Evolutionary conservation across 2,329 filamentous ascomycete genomes (phyloP).

Genomic region (Orbilia blumenaviensis): DNA sequence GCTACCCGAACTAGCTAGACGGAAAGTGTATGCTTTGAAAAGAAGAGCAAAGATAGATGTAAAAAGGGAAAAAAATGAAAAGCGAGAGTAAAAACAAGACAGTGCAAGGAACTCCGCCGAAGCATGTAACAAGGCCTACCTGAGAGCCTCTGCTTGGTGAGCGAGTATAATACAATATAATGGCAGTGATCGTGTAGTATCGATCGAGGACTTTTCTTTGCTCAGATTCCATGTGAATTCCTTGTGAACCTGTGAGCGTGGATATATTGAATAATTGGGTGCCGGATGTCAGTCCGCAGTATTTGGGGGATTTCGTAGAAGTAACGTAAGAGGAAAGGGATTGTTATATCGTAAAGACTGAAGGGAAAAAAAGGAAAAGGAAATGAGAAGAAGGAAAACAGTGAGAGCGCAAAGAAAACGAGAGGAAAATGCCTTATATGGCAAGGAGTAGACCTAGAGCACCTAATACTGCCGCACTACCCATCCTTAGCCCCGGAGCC

Average conservation of each 20-base stretch:
- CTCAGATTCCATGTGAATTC: not conserved
- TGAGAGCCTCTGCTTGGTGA: too few relatives aligned
- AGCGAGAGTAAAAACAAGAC: too few relatives aligned
- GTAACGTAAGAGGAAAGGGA: not conserved
- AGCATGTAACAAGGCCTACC: too few relatives aligned
- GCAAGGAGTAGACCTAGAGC: not conserved
- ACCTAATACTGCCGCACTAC: constrained; percentile 6
- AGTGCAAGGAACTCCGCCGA: too few relatives aligned
- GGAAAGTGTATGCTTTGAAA: too few relatives aligned
- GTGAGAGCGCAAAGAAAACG: not conserved
- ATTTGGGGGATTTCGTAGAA: not conserved
- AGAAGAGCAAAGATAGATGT: too few relatives aligned
- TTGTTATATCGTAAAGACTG: too few relatives aligned
- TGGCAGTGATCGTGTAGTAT: too few relatives aligned
- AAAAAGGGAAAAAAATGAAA: too few relatives aligned
- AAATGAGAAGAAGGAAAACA: not conserved
- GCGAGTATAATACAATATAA: too few relatives aligned
- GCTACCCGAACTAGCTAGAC: too few relatives aligned
- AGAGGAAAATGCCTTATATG: not conserved
- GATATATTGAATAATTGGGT: not conserved
- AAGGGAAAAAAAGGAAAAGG: not conserved
- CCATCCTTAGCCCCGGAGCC: not conserved
- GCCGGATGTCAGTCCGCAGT: not conserved
- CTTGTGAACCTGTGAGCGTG: not conserved
- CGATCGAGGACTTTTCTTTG: not conserved